phyloP scores from a whole-genome alignment of 1,284 basidiomycete genomes.

The Exsudoporus floridanus region DNA sequence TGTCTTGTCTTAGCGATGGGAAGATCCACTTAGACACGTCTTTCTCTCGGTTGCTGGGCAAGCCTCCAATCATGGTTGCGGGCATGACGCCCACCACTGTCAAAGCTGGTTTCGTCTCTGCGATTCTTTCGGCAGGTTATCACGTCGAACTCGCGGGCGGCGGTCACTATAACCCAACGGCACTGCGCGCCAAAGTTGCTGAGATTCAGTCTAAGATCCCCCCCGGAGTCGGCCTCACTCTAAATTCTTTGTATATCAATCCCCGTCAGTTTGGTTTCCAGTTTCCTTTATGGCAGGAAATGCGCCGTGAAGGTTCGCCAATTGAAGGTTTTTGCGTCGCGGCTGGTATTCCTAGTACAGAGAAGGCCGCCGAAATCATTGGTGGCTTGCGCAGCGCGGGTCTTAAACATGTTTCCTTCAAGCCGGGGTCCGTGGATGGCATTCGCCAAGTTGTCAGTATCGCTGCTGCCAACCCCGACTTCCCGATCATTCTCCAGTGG shows the following conservation, averaged over 20 bases:
- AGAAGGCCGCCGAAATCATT: slow-evolving; percentile 94
- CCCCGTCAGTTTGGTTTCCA: slow-evolving; percentile 97
- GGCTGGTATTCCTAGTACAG: slow-evolving; percentile 89
- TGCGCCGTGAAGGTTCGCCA: slow-evolving; percentile 93
- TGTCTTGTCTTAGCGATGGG: slow-evolving; percentile 64
- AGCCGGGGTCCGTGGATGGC: slow-evolving; percentile 96
- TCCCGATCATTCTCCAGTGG: slow-evolving; percentile 99
- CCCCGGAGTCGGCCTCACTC: slow-evolving; percentile 85
- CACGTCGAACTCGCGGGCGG: slow-evolving; percentile 97
- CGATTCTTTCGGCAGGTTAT: slow-evolving; percentile 90
- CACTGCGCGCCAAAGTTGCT: slow-evolving; percentile 85
- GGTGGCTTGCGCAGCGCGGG: slow-evolving; percentile 72
- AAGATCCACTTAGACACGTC: slow-evolving; percentile 91
- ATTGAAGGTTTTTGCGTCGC: slow-evolving; percentile 98
- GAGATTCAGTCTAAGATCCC: slow-evolving; percentile 86
- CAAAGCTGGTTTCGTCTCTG: slow-evolving; percentile 88
- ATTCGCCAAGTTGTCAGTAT: slow-evolving; percentile 97
- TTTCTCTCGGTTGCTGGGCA: slow-evolving; percentile 92
- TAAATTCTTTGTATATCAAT: slow-evolving; percentile 98
- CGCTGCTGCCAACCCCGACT: slow-evolving; percentile 91
- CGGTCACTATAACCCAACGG: slow-evolving; percentile 91
- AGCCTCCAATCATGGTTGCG: slow-evolving; percentile 97
- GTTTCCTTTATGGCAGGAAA: slow-evolving; percentile 95
- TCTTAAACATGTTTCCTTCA: slow-evolving; percentile 95
- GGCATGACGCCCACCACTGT: slow-evolving; percentile 98